Percentiles rank a stretch among this genome's conserved stretches.
Conservation (phyloP, 805 yeast species). For the Diddensiella transvaalensis region DNA sequence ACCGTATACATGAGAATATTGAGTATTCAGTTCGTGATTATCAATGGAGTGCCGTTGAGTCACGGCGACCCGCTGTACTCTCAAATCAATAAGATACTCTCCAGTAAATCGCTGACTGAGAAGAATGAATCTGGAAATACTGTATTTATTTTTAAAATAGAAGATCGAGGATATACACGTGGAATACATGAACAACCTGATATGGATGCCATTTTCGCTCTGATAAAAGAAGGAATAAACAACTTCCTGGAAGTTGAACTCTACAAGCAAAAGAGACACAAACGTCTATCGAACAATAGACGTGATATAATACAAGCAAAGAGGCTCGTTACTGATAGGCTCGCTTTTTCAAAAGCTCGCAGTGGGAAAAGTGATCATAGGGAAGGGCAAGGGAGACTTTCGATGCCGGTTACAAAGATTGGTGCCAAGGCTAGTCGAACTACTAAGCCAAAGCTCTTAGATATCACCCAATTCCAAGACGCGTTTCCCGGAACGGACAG, state of each 20-base stretch:
- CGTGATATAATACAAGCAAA: not conserved
- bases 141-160: not conserved
- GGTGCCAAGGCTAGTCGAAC: not conserved
- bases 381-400: not conserved
- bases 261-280: too few species aligned
- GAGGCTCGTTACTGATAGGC: not conserved
- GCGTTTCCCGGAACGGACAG: too few species aligned
- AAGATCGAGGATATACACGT: not conserved
- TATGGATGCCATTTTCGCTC: not conserved
- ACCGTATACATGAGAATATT: not conserved
- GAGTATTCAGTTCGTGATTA: not conserved
- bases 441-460: not conserved
- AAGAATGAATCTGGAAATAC: not conserved
- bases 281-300: too few species aligned
- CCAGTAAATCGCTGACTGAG: not conserved
- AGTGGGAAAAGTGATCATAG: not conserved
- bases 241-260: not conserved
- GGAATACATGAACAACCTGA: not conserved
- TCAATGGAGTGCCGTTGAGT: not conserved
- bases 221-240: not conserved
- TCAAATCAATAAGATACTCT: not conserved
- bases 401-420: not conserved
- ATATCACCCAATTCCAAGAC: not conserved
- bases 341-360: not conserved
- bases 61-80: not conserved